Evolutionary conservation across 192 early-diverging fungal genomes (phyloP).

Genomic region (Haplosporangium gracile): DNA sequence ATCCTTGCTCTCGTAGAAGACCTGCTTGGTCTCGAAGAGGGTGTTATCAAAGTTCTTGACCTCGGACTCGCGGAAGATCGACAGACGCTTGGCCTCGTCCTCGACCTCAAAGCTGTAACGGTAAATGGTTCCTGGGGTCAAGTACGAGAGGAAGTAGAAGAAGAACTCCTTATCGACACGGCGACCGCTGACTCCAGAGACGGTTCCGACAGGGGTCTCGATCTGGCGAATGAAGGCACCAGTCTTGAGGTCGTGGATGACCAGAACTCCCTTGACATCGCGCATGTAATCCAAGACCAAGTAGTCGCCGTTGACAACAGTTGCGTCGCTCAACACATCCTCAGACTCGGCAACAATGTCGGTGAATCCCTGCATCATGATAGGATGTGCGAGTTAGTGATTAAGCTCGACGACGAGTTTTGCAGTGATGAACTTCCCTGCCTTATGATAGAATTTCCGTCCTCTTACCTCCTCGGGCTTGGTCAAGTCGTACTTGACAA

Average conservation of each 20-base stretch:
- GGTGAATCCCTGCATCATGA: slow-evolving; percentile 59
- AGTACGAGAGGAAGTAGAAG: slow-evolving; percentile 67
- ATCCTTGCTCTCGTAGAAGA: slow-evolving; percentile 76
- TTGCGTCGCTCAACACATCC: slow-evolving; percentile 59
- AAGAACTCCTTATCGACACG: slow-evolving; percentile 67
- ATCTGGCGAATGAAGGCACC: slow-evolving; percentile 57
- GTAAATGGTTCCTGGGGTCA: slow-evolving; percentile 71
- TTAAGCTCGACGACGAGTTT: neutral
- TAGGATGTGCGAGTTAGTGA: neutral
- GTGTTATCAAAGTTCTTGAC: slow-evolving; percentile 65
- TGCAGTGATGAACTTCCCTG: neutral
- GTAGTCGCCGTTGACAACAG: slow-evolving; percentile 67
- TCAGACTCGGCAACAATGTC: slow-evolving; percentile 70
- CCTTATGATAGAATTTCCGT: neutral
- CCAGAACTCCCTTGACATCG: slow-evolving; percentile 70
- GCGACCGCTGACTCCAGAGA: slow-evolving; percentile 50
- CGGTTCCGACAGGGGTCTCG: slow-evolving; percentile 65
- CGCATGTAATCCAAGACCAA: slow-evolving; percentile 71
- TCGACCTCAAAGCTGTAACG: slow-evolving; percentile 66
- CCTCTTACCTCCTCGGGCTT: slow-evolving; percentile 61
- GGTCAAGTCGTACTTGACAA: slow-evolving; percentile 73
- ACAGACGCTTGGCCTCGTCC: slow-evolving; percentile 29
- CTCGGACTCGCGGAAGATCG: slow-evolving; percentile 58
- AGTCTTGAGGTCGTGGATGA: slow-evolving; percentile 60
- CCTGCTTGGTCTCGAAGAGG: slow-evolving; percentile 71